These are phyloP conservation scores for Monosporascus sp. DNA, from an alignment of 2,329 filamentous ascomycete species.

Conservation along the genomic window DNA sequence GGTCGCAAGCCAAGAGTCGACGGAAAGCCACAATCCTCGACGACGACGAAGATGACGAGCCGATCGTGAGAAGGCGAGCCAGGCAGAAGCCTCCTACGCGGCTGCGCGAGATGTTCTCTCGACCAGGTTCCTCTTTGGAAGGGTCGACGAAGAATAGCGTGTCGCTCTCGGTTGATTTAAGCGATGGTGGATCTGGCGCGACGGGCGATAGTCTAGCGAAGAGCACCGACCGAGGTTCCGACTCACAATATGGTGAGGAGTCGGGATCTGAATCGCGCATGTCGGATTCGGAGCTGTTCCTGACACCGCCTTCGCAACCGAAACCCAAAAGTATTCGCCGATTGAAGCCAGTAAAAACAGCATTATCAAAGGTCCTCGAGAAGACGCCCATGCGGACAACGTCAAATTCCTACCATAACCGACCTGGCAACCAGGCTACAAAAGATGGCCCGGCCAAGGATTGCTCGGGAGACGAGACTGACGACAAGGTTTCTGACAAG, in stretches of 20 bases:
- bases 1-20: background rate
- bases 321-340: conserved; percentile 13
- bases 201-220: conserved; percentile 3
- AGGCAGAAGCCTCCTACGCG: background rate
- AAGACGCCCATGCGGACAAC: conserved; percentile 5
- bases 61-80: background rate
- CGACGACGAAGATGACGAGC: conserved; percentile 1
- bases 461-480: conserved; percentile 1
- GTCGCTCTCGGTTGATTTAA: conserved; percentile 4
- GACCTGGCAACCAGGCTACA: conserved; percentile 2
- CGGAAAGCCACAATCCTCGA: conserved; percentile 2
- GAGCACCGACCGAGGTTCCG: conserved; percentile 19
- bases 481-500: background rate
- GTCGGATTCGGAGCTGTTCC: conserved; percentile 16
- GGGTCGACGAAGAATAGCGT: background rate
- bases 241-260: conserved; percentile 15
- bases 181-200: conserved; percentile 6
- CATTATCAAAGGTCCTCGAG: conserved; percentile 12
- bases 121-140: background rate
- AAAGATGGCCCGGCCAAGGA: conserved; percentile 3
- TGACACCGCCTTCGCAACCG: conserved; percentile 11
- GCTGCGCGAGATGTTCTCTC: background rate
- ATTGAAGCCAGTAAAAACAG: conserved; percentile 13
- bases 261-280: conserved; percentile 11
- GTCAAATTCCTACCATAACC: conserved; percentile 1